These are phyloP conservation scores for Stentor coeruleus DNA, from an alignment of 73 alveolate genomes.

Conservation along the genomic window DNA sequence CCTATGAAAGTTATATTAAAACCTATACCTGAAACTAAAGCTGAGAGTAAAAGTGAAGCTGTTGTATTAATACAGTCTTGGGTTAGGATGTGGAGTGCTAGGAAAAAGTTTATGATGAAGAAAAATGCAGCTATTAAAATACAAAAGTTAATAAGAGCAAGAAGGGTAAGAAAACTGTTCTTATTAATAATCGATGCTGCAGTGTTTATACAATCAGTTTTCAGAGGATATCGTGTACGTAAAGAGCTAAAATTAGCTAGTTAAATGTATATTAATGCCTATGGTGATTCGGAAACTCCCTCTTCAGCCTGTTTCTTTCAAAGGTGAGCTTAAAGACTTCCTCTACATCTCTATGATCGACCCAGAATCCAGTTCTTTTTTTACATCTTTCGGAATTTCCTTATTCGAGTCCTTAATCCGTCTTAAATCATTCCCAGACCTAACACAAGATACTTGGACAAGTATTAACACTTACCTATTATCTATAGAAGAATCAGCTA, in stretches of 20 bases:
- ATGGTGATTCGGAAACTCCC: no score
- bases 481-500: not conserved
- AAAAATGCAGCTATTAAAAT: not conserved
- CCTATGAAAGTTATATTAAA: no score
- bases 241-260: not conserved
- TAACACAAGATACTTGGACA: not conserved
- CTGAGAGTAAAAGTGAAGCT: not conserved
- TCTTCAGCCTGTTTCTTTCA: not conserved
- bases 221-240: constrained; percentile 17
- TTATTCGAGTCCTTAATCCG: not conserved
- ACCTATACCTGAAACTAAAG: not conserved
- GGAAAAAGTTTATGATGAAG: not conserved
- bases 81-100: not conserved
- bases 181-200: not conserved
- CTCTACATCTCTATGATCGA: not conserved
- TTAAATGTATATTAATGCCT: no score
- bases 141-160: not conserved
- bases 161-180: not conserved
- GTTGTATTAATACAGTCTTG: not conserved
- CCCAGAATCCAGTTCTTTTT: not conserved
- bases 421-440: not conserved
- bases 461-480: not conserved
- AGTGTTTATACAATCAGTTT: constrained; percentile 16
- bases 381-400: not conserved
- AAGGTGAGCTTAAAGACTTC: not conserved